Evolutionary conservation across 192 early-diverging fungal species (phyloP).

Genomic region (Phlyctochytrium planicorne): DNA sequence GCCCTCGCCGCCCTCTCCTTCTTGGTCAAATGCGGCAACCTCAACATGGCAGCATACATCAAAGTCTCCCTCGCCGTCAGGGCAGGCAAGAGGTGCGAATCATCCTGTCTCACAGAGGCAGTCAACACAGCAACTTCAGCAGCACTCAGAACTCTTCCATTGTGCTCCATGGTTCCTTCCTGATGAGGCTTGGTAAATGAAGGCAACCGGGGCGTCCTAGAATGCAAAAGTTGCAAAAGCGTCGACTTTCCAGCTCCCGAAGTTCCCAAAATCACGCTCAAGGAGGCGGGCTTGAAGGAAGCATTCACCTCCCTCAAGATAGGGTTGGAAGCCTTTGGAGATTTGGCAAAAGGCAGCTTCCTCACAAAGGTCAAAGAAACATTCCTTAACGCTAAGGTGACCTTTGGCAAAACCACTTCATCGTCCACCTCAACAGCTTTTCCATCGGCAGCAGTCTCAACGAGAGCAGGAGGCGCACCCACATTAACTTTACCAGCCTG

Average conservation of each 20-base stretch:
- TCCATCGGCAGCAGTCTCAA: background rate
- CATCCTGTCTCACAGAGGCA: constrained; percentile 39
- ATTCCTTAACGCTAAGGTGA: background rate
- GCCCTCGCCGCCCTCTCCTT: constrained; percentile 31
- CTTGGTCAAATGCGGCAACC: constrained; percentile 33
- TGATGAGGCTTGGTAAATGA: background rate
- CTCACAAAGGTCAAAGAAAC: background rate
- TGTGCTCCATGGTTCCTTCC: background rate
- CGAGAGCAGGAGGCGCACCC: background rate
- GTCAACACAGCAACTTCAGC: constrained; percentile 28
- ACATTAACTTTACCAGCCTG: background rate
- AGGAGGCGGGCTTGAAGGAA: constrained; percentile 29
- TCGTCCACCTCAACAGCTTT: background rate
- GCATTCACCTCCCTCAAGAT: constrained; percentile 13
- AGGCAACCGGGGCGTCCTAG: background rate
- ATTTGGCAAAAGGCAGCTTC: background rate
- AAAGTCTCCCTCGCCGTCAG: constrained; percentile 47
- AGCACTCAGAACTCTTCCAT: background rate
- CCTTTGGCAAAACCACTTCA: background rate
- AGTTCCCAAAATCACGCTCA: constrained; percentile 45
- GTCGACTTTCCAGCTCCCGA: constrained; percentile 49
- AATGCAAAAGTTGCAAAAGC: constrained; percentile 37
- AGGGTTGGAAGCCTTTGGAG: background rate
- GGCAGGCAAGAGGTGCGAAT: constrained; percentile 43
- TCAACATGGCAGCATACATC: constrained; percentile 36